Base-by-base conservation (phyloP, 768 basidiomycete species). In the Kwoniella dejecticola region DNA sequence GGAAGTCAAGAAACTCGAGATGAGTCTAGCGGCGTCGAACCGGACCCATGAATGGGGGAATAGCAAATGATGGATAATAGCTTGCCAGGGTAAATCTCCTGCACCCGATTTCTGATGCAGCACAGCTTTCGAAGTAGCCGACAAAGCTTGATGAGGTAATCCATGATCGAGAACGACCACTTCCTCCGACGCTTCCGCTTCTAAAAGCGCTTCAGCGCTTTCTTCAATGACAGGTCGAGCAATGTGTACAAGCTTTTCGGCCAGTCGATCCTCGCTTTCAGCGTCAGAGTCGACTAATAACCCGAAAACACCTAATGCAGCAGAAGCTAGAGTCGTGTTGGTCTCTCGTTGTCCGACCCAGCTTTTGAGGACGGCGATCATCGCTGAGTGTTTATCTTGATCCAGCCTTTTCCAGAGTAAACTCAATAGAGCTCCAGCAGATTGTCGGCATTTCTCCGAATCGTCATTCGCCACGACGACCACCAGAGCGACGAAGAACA, bases 21-120 rank as follows among this genome's bases (percentile, higher is more conserved):
- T 76, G 12, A 92, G 82, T 57, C 90, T 83, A 60, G 88, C 87
- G 1, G 92, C 83, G 0, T 88, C 88, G 4, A 85, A 86, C 41
- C 94, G 87, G 0, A 96, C 92, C 95, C 94, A 97, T 3, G 90
- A 85, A 77, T 99, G 96, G 4, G 94, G 93, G 80, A 88, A 97
- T 2, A 89, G 82, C 2, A 97, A 84, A 69, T 89, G 87, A 0
- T 81, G 68, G 23, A 85, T 81, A 41, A 96, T 82, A 0, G 81
- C 72, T 10, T 79, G 68, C 92, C 93, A 95, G 2, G 67, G 64
- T 13, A 71, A 41, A 12, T 52, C 38, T 3, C 45, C 13, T 12
- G 56, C 29, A 4, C 26, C 12, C 7, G 36, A 46, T 8, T 41
- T 5, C n/a, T 15, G 64, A 50, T 27, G 82, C 83, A 70, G 23